phyloP scores from a whole-genome alignment of 2,329 filamentous ascomycete genomes.

The Calonectria montana region DNA sequence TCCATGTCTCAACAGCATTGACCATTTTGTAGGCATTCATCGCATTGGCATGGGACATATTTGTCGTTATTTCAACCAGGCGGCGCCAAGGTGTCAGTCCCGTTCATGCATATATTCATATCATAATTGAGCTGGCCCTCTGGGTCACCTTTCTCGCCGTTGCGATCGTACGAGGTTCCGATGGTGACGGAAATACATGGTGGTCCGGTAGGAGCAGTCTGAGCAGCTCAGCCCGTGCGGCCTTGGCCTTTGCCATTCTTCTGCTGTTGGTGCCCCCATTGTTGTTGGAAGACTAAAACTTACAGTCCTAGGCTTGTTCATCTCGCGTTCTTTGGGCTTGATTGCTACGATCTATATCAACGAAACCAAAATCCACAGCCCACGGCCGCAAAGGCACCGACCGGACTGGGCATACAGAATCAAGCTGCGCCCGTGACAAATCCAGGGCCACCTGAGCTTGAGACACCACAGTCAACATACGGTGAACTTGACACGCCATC shows the following conservation, averaged over 20 bases:
- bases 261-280: not conserved
- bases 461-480: not conserved
- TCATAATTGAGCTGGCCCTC: not conserved
- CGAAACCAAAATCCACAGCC: not conserved
- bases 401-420: not conserved
- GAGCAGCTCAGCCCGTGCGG: not conserved
- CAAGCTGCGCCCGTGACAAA: not conserved
- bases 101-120: not conserved
- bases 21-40: not conserved
- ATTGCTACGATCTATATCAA: not conserved
- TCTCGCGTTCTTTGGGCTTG: not conserved
- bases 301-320: not conserved
- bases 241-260: conserved; percentile 2
- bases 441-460: not conserved
- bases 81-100: not conserved
- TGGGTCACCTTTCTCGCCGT: not conserved
- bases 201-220: not conserved
- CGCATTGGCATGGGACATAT: not conserved
- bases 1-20: not conserved
- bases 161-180: not conserved
- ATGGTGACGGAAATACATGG: not conserved
- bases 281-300: not conserved
- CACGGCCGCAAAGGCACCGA: not conserved
- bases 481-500: not conserved
- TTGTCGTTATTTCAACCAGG: not conserved